Conservation (phyloP, 2,329 filamentous ascomycete species). For the Blastomyces gilchristii region DNA sequence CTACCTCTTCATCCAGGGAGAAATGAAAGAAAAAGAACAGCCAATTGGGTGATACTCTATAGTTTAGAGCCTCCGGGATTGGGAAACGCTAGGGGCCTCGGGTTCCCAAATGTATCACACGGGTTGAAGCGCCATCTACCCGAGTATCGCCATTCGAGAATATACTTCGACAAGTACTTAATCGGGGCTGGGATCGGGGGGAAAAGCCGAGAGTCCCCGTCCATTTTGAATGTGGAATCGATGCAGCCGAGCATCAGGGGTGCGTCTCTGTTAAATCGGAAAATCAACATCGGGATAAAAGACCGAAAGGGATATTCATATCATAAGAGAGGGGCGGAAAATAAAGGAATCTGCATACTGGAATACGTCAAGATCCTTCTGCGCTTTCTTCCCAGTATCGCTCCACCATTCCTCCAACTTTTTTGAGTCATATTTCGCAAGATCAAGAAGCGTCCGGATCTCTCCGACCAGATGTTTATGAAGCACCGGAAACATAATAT, state of each 20-base stretch:
- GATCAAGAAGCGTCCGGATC: slow-evolving; percentile 16
- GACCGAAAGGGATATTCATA: background rate
- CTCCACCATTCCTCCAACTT: slow-evolving; percentile 17
- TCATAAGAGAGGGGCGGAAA: background rate
- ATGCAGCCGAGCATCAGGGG: slow-evolving; percentile 18
- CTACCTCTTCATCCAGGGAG: background rate
- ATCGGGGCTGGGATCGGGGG: slow-evolving; percentile 9
- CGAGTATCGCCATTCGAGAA: slow-evolving; percentile 11
- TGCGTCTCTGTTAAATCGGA: slow-evolving; percentile 12
- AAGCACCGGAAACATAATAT: slow-evolving; percentile 17
- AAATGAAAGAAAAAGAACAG: background rate
- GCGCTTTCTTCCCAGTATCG: slow-evolving; percentile 11
- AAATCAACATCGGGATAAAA: background rate
- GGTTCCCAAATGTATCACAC: slow-evolving; percentile 11
- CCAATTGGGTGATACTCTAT: background rate
- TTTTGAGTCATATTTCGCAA: slow-evolving; percentile 16
- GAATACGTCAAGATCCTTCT: slow-evolving; percentile 9
- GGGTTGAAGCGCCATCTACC: slow-evolving; percentile 13
- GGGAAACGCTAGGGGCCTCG: slow-evolving; percentile 11
- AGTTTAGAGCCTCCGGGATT: slow-evolving; percentile 5
- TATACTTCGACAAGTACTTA: slow-evolving; percentile 8
- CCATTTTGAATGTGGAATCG: slow-evolving; percentile 18
- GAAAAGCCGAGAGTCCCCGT: slow-evolving; percentile 9
- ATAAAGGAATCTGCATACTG: slow-evolving; percentile 6
- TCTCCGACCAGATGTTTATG: slow-evolving; percentile 21